Percentiles rank a stretch among this genome's conserved stretches.
Evolutionary conservation across 2,329 filamentous ascomycete species (phyloP).

Genomic region (Balansia obtecta): DNA sequence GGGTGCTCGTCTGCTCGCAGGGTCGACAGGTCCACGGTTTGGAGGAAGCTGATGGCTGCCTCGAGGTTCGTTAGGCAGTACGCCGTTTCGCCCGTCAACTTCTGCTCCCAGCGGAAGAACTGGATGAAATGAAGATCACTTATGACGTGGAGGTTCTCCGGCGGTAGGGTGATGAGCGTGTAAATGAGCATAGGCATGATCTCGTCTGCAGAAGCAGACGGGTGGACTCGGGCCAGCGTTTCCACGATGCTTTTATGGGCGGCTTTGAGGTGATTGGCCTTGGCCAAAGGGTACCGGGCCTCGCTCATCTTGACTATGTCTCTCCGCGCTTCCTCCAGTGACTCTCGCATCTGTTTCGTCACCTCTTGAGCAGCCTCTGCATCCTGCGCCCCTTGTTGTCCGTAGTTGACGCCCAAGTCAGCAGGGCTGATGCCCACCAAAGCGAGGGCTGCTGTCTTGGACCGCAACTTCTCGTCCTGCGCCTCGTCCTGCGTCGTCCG

Average conservation of each 20-base stretch:
- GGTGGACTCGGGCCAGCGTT: constrained; percentile 55
- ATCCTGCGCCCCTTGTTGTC: constrained; percentile 40
- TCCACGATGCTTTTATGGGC: constrained; percentile 94
- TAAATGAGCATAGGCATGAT: constrained; percentile 96
- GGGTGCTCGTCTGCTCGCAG: constrained; percentile 68
- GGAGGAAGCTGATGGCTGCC: constrained; percentile 84
- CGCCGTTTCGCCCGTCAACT: constrained; percentile 84
- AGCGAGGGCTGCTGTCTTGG: constrained; percentile 79
- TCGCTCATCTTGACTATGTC: constrained; percentile 74
- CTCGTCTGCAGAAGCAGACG: constrained; percentile 86
- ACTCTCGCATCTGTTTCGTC: constrained; percentile 56
- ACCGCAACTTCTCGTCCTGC: constrained; percentile 85
- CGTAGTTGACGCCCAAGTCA: constrained; percentile 71
- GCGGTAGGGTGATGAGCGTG: constrained; percentile 79
- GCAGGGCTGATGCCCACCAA: constrained; percentile 84
- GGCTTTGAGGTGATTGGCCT: constrained; percentile 75
- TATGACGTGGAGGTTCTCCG: constrained; percentile 75
- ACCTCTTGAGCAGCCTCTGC: constrained; percentile 46
- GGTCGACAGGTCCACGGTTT: constrained; percentile 88
- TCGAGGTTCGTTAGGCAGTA: constrained; percentile 96
- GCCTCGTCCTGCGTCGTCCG: constrained; percentile 87
- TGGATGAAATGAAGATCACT: constrained; percentile 96
- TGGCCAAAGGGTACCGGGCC: constrained; percentile 78
- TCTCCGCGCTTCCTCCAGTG: constrained; percentile 54
- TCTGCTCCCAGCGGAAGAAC: constrained; percentile 72